Base-by-base conservation (phyloP, 1,284 basidiomycete genomes). In the Malassezia vespertilionis region DNA sequence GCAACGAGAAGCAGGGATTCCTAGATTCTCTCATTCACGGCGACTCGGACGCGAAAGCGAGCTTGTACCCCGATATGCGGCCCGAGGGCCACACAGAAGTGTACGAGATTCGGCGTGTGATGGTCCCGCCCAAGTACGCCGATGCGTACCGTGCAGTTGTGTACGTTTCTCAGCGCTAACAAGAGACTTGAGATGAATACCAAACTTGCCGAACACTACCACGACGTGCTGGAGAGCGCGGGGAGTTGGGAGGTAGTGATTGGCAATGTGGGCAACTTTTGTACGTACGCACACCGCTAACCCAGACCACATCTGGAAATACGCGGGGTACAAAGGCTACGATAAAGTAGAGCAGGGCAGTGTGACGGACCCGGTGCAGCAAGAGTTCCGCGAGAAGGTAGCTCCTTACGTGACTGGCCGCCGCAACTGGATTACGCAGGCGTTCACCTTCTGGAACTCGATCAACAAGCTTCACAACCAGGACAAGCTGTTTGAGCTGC, bases 241-340 rank as follows among this genome's bases (percentile, higher is more conserved):
- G 65, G 65, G 7, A 61, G 52, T 45, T 69, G 61, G 59, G 58
- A 69, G 28, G 62, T 69, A 27, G 48, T 56, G 21, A 57, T 69
- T 2, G 65, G 65, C 20, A 64, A 67, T 14, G 52, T 65, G 28
- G 65, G 66, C 42, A 62, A 61, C 10, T 69, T 69, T 45, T 69
- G 54, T 57, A 32, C 38, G 56, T 48, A 23, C 14, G 4, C 9
- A 10, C 10, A 7, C 8, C 42, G 5, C 35, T 41, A 8, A 26
- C n/a, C 20, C 40, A 54, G 54, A 65, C 53, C 64, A 65, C 41
- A 63, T 69, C 32, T 69, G 66, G 66, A 50, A 61, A 36, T 65
- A 65, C 52, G 54, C 65, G 22, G 59, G 61, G 15, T 69, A 69
- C 27, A 54, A 56, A 4, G 66, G 63, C 14, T 66, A 63, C 45